These are phyloP conservation scores for Aspergillus proliferans DNA, from an alignment of 2,329 filamentous ascomycete species.

Conservation along the genomic window DNA sequence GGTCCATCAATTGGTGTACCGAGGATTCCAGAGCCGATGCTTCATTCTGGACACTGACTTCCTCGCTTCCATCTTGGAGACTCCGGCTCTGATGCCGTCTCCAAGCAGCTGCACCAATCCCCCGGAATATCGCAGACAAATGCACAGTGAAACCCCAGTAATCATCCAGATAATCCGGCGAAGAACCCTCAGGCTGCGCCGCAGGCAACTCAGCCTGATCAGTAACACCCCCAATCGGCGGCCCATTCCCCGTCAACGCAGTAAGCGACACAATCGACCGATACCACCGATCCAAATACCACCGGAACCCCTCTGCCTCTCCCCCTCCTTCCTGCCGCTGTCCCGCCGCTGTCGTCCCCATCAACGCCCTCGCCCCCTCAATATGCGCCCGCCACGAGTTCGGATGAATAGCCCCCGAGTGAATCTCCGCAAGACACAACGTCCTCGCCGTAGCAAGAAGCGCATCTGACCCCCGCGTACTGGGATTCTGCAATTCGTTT, in stretches of 20 bases:
- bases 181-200: constrained; percentile 6
- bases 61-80: constrained; percentile 2
- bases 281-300: constrained; percentile 37
- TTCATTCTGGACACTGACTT: constrained; percentile 18
- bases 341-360: constrained; percentile 18
- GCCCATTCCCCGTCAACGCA: constrained; percentile 34
- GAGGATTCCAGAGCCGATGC: constrained; percentile 29
- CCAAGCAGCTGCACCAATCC: constrained; percentile 34
- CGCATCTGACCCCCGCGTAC: constrained; percentile 25
- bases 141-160: constrained; percentile 40
- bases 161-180: constrained; percentile 35
- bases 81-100: constrained; percentile 17
- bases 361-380: constrained; percentile 36
- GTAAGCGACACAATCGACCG: constrained; percentile 38
- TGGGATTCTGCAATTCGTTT: constrained; percentile 31
- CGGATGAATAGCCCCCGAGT: constrained; percentile 35
- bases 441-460: constrained; percentile 39
- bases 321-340: constrained; percentile 13
- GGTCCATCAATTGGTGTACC: constrained; percentile 29
- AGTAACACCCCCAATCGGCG: constrained; percentile 24
- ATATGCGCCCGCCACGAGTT: constrained; percentile 41
- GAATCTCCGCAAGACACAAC: constrained; percentile 38
- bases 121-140: constrained; percentile 32
- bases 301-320: constrained; percentile 27
- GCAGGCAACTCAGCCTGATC: constrained; percentile 12